phyloP scores from a whole-genome alignment of 495 filamentous ascomycete genomes.

The Penicillium cosmopolitanum region DNA sequence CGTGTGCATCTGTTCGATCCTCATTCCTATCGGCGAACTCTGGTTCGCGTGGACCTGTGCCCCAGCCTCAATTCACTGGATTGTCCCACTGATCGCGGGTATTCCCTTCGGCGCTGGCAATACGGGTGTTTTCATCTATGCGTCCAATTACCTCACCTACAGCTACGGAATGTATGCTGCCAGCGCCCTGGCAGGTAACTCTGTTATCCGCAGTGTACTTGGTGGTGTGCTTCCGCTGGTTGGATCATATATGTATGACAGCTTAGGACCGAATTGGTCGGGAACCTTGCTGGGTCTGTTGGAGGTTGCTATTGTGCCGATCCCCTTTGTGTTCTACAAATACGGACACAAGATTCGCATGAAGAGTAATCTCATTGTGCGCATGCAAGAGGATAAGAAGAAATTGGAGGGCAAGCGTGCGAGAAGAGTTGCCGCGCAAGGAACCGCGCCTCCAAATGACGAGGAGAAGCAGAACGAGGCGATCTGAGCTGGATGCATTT shows the following conservation, averaged over 20 bases:
- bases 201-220: constrained; percentile 66
- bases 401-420: constrained; percentile 55
- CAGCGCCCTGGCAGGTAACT: constrained; percentile 76
- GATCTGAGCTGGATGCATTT: constrained; percentile 9
- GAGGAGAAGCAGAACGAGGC: constrained; percentile 21
- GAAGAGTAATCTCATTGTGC: constrained; percentile 65
- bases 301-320: constrained; percentile 72
- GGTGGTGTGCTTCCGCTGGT: constrained; percentile 76
- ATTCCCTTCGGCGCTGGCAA: constrained; percentile 82
- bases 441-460: constrained; percentile 11
- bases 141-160: constrained; percentile 74
- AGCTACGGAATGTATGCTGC: constrained; percentile 81
- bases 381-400: constrained; percentile 72
- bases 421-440: constrained; percentile 12
- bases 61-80: constrained; percentile 73
- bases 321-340: constrained; percentile 77
- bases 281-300: constrained; percentile 73
- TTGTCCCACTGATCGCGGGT: constrained; percentile 72
- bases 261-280: constrained; percentile 76
- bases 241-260: constrained; percentile 69
- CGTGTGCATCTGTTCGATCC: constrained; percentile 68
- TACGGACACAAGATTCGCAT: constrained; percentile 72
- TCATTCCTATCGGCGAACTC: constrained; percentile 73
- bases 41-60: constrained; percentile 83
- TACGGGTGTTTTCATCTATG: constrained; percentile 77